Base-by-base conservation (phyloP, 345 rosid species). In the Mercurialis annua region DNA sequence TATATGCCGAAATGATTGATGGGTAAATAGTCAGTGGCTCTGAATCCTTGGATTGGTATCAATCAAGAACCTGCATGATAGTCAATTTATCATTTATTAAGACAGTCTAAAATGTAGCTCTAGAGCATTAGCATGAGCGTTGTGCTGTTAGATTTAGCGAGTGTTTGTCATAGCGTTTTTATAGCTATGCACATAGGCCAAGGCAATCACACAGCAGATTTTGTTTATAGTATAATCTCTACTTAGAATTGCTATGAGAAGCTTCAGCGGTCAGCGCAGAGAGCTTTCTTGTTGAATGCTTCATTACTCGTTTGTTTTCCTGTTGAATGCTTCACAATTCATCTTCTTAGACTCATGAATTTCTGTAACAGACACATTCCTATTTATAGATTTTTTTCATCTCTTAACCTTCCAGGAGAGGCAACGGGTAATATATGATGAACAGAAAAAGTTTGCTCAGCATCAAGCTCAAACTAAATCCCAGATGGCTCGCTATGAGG, bases 401-500 rank as follows among this genome's bases (percentile, higher is more conserved):
- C 29, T 20, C 50, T 59, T 58, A 50, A 59, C 42, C 63, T 84
- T 62, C 36, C 83, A 94, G 99, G 99, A 94, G 77, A 85, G 90
- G 69, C 87, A 91, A 75, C 80, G 92, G 73, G 97, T 94, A 16
- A 71, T 91, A 74, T 86, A 86, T 62, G 97, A 91, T 18, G 99
- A 94, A 67, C 97, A 94, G 77, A 94, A 82, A 77, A 91, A 89
- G 78, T 81, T 94, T 73, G 85, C 91, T 38, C 92, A 91, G 78
- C 86, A 86, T 76, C 94, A 87, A 73, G 97, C 97, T 15, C 96
- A 94, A 73, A 85, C 88, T 29, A 94, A 90, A 80, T 85, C 99
- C 40, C 96, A 89, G 78, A 91, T 89, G 95, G 95, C 94, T 42
- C 92, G 90, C 44, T 94, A 91, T 72, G 97, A 87, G 78, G 96